phyloP scores from a whole-genome alignment of 371 early-diverging fungal species.

The Mortierella sp. region DNA sequence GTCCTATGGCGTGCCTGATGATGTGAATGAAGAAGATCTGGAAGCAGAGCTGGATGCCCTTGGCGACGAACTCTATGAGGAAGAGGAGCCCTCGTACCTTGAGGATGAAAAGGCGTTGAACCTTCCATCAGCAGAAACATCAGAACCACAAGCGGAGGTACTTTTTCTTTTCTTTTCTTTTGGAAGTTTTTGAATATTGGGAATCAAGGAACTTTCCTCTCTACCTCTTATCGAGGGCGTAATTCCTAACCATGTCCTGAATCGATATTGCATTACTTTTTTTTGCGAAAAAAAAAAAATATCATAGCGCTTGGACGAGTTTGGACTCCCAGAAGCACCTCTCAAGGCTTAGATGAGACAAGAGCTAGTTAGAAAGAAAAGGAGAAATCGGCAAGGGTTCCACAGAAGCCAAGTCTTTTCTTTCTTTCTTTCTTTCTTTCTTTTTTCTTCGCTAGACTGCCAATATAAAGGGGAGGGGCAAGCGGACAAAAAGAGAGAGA shows the following conservation, averaged over 20 bases:
- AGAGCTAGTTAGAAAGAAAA: background rate
- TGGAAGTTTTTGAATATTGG: background rate
- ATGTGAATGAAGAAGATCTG: conserved; percentile 94
- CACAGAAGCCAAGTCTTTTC: background rate
- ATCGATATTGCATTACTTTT: no score
- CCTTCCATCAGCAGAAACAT: conserved; percentile 62
- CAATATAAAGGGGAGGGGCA: no score
- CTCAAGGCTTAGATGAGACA: conserved; percentile 23
- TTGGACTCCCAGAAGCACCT: conserved; percentile 60
- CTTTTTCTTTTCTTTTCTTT: conserved; percentile 22
- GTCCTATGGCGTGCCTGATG: conserved; percentile 93
- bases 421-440: background rate
- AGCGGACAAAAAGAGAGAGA: no score
- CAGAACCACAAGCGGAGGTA: conserved; percentile 57
- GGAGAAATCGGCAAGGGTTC: background rate
- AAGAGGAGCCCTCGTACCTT: conserved; percentile 78
- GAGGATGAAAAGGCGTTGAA: conserved; percentile 63
- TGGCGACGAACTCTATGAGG: conserved; percentile 90
- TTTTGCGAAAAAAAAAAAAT: no score
- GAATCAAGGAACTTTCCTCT: conserved; percentile 49
- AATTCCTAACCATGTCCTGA: no score
- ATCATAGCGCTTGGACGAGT: conserved; percentile 64
- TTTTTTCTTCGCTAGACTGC: background rate
- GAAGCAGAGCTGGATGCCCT: conserved; percentile 98
- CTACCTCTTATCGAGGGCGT: no score